These are phyloP conservation scores for Ophiostoma montium DNA, from an alignment of 2,329 filamentous ascomycete genomes.

Conservation along the genomic window DNA sequence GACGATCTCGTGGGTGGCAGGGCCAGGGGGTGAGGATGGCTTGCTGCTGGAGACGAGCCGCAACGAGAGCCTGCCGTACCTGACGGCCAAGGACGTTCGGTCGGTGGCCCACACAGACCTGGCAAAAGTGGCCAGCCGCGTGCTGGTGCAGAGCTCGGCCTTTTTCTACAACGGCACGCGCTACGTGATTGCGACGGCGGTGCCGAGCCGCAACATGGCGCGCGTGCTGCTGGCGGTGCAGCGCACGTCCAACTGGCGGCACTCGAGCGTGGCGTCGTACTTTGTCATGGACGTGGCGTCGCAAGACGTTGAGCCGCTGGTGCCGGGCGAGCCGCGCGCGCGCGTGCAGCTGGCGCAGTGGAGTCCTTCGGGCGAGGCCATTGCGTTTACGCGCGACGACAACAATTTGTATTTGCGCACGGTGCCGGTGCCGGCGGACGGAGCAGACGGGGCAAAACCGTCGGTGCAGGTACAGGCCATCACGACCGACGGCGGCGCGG, in stretches of 20 bases:
- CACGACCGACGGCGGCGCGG: constrained; percentile 71
- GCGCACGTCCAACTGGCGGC: constrained; percentile 65
- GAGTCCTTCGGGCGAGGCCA: constrained; percentile 73
- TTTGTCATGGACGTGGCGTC: constrained; percentile 84
- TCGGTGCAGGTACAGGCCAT: constrained; percentile 55
- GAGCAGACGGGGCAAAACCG: too few relatives aligned
- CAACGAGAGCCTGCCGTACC: constrained; percentile 50
- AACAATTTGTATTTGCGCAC: constrained; percentile 84
- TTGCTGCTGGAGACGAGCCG: constrained; percentile 58
- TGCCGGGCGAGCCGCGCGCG: constrained; percentile 50
- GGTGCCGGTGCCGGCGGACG: constrained; percentile 25
- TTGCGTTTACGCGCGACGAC: constrained; percentile 68
- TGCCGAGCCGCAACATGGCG: constrained; percentile 70
- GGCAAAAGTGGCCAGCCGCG: constrained; percentile 41
- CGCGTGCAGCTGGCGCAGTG: constrained; percentile 74
- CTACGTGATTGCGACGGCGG: constrained; percentile 45
- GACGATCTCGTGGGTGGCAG: constrained; percentile 62
- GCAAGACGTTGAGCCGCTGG: constrained; percentile 62
- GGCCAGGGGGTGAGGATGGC: constrained; percentile 66
- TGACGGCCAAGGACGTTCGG: constrained; percentile 78
- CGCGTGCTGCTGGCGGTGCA: constrained; percentile 75
- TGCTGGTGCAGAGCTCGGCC: constrained; percentile 55
- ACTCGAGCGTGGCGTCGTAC: constrained; percentile 76
- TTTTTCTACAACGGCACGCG: constrained; percentile 46
- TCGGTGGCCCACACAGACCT: too few relatives aligned